phyloP scores from a whole-genome alignment of 2,329 filamentous ascomycete genomes.

The Apiospora hydei region DNA sequence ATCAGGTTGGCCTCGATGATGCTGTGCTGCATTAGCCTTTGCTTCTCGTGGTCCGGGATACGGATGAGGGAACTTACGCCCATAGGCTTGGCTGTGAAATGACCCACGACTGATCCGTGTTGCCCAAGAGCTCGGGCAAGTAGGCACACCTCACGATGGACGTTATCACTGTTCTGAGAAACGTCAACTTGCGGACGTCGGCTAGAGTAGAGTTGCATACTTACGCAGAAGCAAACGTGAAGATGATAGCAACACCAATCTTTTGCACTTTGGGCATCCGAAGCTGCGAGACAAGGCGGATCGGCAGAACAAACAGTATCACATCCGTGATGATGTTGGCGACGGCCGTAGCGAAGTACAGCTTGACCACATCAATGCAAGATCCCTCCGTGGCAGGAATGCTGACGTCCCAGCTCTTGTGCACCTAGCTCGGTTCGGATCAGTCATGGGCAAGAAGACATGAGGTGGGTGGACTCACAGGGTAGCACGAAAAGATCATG shows the following conservation, averaged over 20 bases:
- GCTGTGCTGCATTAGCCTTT: conserved; percentile 26
- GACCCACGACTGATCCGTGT: conserved; percentile 29
- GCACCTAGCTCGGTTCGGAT: not conserved
- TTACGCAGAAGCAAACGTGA: conserved; percentile 53
- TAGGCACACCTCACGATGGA: conserved; percentile 26
- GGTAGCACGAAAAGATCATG: conserved; percentile 38
- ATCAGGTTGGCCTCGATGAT: conserved; percentile 42
- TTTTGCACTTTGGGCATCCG: conserved; percentile 53
- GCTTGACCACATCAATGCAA: conserved; percentile 25
- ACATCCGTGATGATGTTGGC: conserved; percentile 56
- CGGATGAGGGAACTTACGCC: conserved; percentile 28
- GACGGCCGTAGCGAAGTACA: conserved; percentile 39
- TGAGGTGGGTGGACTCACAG: conserved; percentile 26
- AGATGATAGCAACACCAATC: conserved; percentile 48
- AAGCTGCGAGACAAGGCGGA: conserved; percentile 50
- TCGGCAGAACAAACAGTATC: conserved; percentile 51
- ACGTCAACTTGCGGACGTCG: not conserved
- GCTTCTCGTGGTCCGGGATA: not conserved
- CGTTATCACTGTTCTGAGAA: conserved; percentile 25
- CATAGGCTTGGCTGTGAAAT: conserved; percentile 28
- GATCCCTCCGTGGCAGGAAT: conserved; percentile 19
- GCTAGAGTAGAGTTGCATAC: conserved; percentile 22
- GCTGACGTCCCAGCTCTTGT: not conserved
- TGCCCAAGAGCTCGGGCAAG: conserved; percentile 28
- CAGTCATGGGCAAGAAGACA: too few species aligned